Percentiles rank a stretch among this genome's conserved stretches.
phyloP scores from a whole-genome alignment of 2,329 filamentous ascomycete species.

The Arthrobotrys pseudoclavata region DNA sequence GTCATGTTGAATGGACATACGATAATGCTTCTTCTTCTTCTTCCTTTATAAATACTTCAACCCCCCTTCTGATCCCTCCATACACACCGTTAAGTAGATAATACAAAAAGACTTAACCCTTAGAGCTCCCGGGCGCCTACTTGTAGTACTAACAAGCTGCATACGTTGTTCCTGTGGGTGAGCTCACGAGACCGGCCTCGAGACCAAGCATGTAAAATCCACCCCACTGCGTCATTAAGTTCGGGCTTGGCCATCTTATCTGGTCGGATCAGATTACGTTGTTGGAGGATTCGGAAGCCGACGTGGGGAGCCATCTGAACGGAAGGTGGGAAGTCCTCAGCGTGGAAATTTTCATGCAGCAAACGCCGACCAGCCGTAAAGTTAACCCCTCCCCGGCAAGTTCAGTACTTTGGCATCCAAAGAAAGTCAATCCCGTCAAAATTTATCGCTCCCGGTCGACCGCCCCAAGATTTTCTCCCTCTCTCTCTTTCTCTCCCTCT shows the following conservation, averaged over 20 bases:
- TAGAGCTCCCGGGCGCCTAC: too few species aligned
- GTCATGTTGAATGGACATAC: constrained; percentile 20
- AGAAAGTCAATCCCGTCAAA: constrained; percentile 8
- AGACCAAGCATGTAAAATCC: background rate
- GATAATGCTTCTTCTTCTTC: constrained; percentile 14
- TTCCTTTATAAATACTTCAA: background rate
- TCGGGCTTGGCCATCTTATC: constrained; percentile 59
- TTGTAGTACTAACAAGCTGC: too few species aligned
- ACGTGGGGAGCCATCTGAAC: constrained; percentile 38
- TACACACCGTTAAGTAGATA: background rate
- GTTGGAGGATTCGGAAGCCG: constrained; percentile 32
- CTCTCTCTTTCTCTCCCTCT: constrained; percentile 1
- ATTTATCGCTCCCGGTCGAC: constrained; percentile 35
- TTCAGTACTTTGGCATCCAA: background rate
- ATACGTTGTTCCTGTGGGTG: too few species aligned
- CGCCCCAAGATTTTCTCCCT: constrained; percentile 13
- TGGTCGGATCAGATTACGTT: constrained; percentile 58
- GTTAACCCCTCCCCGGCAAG: constrained; percentile 3
- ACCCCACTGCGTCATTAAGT: constrained; percentile 4
- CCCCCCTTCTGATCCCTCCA: background rate
- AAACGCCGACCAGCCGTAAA: constrained; percentile 34
- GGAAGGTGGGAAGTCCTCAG: constrained; percentile 44
- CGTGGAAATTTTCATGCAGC: constrained; percentile 45
- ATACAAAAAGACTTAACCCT: too few species aligned
- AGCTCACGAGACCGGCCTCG: too few species aligned